Conservation (phyloP, 768 basidiomycete genomes). For the Tulasnella sp. region DNA sequence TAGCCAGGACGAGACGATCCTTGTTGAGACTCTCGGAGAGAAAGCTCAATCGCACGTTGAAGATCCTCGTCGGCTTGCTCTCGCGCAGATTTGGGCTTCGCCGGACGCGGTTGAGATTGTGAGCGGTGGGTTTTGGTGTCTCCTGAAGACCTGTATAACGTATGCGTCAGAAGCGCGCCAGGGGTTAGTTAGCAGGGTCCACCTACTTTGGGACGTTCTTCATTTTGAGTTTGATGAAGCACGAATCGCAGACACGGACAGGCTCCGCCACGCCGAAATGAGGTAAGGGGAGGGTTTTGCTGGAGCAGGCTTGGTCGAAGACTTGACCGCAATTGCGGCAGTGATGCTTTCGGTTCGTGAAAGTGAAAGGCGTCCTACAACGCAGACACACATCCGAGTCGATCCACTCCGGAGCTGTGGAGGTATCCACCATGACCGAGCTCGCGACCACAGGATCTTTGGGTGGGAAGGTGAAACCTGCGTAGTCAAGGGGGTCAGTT, state of each 20-base stretch:
- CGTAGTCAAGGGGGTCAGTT: background rate
- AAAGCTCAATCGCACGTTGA: conserved; percentile 86
- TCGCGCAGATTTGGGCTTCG: conserved; percentile 46
- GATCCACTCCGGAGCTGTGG: conserved; percentile 93
- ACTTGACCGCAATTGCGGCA: conserved; percentile 97
- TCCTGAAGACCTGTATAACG: conserved; percentile 14
- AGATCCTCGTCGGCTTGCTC: conserved; percentile 79
- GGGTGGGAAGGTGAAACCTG: conserved; percentile 80
- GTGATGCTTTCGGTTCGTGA: conserved; percentile 97
- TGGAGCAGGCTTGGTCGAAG: conserved; percentile 89
- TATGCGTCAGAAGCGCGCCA: background rate
- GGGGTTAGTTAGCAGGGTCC: conserved; percentile 25
- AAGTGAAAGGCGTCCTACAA: conserved; percentile 82
- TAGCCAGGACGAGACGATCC: conserved; percentile 52
- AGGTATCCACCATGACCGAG: conserved; percentile 83
- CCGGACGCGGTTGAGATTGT: conserved; percentile 46
- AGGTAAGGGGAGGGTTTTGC: conserved; percentile 73
- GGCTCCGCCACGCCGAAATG: conserved; percentile 89
- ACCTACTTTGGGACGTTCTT: conserved; percentile 35
- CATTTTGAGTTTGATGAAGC: conserved; percentile 66
- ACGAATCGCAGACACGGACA: conserved; percentile 90
- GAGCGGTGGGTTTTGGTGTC: conserved; percentile 36
- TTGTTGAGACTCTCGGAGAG: conserved; percentile 64
- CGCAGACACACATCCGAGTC: conserved; percentile 92
- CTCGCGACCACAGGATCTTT: conserved; percentile 60